phyloP scores from a whole-genome alignment of 2,329 filamentous ascomycete genomes.

The Epichloe uncinata region DNA sequence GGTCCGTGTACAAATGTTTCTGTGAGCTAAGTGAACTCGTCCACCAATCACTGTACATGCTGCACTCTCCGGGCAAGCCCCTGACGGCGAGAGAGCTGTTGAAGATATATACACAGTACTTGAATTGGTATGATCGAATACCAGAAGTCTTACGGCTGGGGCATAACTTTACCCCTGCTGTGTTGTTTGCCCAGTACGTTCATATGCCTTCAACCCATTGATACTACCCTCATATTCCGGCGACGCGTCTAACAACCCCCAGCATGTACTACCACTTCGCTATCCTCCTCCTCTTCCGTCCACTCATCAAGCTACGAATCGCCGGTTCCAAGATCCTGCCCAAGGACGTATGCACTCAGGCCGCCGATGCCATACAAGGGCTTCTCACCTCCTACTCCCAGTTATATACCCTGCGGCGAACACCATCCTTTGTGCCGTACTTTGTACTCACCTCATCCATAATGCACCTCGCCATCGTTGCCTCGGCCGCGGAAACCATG shows the following conservation, averaged over 20 bases:
- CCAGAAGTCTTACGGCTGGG: constrained; percentile 50
- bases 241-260: neutral
- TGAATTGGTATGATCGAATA: constrained; percentile 58
- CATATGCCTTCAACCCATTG: neutral
- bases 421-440: constrained; percentile 47
- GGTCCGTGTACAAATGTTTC: constrained; percentile 55
- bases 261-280: constrained; percentile 61
- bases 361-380: constrained; percentile 45
- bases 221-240: neutral
- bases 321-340: constrained; percentile 50
- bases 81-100: constrained; percentile 52
- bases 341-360: constrained; percentile 51
- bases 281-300: constrained; percentile 61
- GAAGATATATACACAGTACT: constrained; percentile 52
- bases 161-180: constrained; percentile 58
- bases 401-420: constrained; percentile 43
- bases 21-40: constrained; percentile 62
- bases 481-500: constrained; percentile 15
- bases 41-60: constrained; percentile 55
- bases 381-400: constrained; percentile 43
- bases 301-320: constrained; percentile 52
- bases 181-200: constrained; percentile 60
- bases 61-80: constrained; percentile 56
- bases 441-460: constrained; percentile 49
- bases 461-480: constrained; percentile 44